Evolutionary conservation across 177 flowering plant species (phyloP).

Genomic region (Vitis hybrid): DNA sequence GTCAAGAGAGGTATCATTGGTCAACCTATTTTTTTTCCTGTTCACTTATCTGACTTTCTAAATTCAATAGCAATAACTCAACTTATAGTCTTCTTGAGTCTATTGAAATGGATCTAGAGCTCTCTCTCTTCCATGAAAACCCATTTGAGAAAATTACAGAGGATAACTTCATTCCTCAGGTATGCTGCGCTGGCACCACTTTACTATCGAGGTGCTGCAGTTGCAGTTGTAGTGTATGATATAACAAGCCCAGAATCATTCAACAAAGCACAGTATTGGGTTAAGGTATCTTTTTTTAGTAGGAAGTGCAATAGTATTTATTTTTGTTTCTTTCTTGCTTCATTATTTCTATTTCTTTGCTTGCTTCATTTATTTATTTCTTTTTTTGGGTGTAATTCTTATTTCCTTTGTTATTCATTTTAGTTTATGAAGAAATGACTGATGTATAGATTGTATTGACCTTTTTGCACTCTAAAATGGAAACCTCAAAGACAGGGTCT

Average conservation of each 20-base stretch:
- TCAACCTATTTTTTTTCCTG: neutral
- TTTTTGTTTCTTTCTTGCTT: neutral
- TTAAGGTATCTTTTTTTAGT: constrained; percentile 58
- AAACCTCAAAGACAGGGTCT: too few species aligned
- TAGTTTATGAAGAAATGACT: neutral
- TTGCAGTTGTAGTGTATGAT: constrained; percentile 94
- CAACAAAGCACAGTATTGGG: constrained; percentile 93
- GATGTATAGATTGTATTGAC: too few species aligned
- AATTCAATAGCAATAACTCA: neutral
- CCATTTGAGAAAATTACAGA: neutral
- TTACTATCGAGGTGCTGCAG: constrained; percentile 97
- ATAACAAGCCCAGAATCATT: constrained; percentile 90
- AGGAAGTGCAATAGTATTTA: neutral
- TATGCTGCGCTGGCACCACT: constrained; percentile 98
- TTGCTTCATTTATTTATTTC: neutral
- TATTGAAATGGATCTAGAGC: neutral
- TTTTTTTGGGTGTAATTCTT: neutral
- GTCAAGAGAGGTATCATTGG: constrained; percentile 84
- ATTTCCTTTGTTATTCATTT: neutral
- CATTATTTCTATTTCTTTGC: neutral
- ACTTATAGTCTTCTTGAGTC: neutral
- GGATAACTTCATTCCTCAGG: constrained; percentile 30
- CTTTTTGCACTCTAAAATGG: too few species aligned
- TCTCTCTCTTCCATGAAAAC: neutral
- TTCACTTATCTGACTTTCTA: neutral